Conservation (phyloP, 192 early-diverging fungal genomes). For the Gigaspora rosea region DNA sequence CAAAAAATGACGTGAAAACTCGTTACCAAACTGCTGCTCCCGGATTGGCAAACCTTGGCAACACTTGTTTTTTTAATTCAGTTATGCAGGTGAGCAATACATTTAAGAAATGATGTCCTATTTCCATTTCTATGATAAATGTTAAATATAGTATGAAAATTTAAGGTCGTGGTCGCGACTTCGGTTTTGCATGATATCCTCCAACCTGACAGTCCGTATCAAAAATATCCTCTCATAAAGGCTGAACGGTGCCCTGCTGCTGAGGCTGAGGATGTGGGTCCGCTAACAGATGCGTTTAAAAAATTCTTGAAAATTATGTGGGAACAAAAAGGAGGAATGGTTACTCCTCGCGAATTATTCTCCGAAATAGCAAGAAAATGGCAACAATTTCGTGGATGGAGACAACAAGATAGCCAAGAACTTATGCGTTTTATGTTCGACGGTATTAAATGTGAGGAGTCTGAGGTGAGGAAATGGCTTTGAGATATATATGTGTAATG, state of each 20-base stretch:
- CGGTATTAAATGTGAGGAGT: constrained; percentile 60
- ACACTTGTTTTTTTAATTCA: constrained; percentile 83
- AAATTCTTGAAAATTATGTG: constrained; percentile 42
- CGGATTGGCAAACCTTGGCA: constrained; percentile 72
- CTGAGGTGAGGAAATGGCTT: constrained; percentile 2
- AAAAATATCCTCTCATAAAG: not conserved
- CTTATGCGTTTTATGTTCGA: constrained; percentile 67
- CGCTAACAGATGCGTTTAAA: constrained; percentile 39
- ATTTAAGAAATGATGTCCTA: not conserved
- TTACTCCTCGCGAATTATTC: constrained; percentile 62
- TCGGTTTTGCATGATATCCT: constrained; percentile 20
- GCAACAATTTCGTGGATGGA: constrained; percentile 56
- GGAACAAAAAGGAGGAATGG: constrained; percentile 38
- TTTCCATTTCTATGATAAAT: too few relatives aligned
- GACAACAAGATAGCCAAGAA: constrained; percentile 76
- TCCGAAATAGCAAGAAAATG: constrained; percentile 57
- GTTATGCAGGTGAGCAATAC: constrained; percentile 56
- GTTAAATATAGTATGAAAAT: too few relatives aligned
- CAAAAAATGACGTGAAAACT: not conserved
- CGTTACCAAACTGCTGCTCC: constrained; percentile 35
- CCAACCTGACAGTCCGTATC: not conserved
- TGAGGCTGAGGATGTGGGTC: constrained; percentile 21
- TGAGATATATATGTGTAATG: too few relatives aligned
- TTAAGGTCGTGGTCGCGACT: constrained; percentile 23
- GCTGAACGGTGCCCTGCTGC: constrained; percentile 19